These are phyloP conservation scores for Agrocybe praecox DNA, from an alignment of 768 basidiomycete genomes.

Conservation along the genomic window DNA sequence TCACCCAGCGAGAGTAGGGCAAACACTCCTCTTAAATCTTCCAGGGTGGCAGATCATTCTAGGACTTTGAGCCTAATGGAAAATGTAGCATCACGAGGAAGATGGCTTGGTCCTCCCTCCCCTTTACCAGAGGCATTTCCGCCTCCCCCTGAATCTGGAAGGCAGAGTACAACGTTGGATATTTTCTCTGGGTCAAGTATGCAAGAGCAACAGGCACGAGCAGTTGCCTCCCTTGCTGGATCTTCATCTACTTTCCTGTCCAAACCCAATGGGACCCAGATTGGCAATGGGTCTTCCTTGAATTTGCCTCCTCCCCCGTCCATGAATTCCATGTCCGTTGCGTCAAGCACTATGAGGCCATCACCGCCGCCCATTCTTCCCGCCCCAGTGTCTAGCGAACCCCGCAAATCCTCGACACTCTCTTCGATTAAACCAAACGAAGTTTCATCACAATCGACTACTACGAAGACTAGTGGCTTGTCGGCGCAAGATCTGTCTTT, in stretches of 20 bases:
- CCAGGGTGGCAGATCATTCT: slow-evolving; percentile 49
- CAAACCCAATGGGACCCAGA: background rate
- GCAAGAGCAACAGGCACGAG: slow-evolving; percentile 29
- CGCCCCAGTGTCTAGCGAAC: background rate
- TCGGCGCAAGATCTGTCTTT: slow-evolving; percentile 87
- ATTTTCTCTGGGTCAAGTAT: slow-evolving; percentile 29
- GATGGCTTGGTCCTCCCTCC: slow-evolving; percentile 51
- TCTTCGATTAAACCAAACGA: slow-evolving; percentile 1
- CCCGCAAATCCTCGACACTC: background rate
- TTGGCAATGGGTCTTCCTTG: background rate
- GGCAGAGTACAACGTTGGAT: slow-evolving; percentile 23
- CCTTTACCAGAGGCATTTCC: slow-evolving; percentile 42
- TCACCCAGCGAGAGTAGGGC: background rate
- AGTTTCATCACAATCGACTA: slow-evolving; percentile 21
- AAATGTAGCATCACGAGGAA: slow-evolving; percentile 53
- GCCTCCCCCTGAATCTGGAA: slow-evolving; percentile 27
- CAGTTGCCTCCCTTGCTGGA: slow-evolving; percentile 26
- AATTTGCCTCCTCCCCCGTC: slow-evolving; percentile 3
- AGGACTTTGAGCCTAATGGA: slow-evolving; percentile 62
- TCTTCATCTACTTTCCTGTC: slow-evolving; percentile 2
- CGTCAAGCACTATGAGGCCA: slow-evolving; percentile 8
- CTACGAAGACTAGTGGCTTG: slow-evolving; percentile 48
- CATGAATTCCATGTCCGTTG: slow-evolving; percentile 4
- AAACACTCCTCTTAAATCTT: slow-evolving; percentile 24
- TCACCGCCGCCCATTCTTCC: background rate